Base-by-base conservation (phyloP, 2,329 filamentous ascomycete genomes). In the Diplodia intermedia region DNA sequence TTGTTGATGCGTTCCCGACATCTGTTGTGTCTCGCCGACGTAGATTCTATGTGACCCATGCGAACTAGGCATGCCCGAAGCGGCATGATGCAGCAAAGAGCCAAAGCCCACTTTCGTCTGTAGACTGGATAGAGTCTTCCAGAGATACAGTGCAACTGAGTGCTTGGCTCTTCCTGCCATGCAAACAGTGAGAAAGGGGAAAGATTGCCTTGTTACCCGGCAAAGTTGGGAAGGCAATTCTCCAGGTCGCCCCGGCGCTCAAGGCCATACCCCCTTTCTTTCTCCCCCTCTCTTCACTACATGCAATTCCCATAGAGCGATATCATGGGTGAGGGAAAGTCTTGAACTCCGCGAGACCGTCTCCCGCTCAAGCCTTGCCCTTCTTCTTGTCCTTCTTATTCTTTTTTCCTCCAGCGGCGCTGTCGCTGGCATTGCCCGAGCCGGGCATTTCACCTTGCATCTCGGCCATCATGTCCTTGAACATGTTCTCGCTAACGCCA, bases 391-490 rank as follows among this genome's bases (percentile, higher is more conserved):
- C 75, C 71, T 79, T 69, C 65, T 69, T 79, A 69, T 78, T 79
- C 67, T 77, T 77, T 68, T 75, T 77, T 15, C 69, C 68, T 36
- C 66, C 68, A 36, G 47, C 65, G 14, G 71, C 74, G 38, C 73
- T 74, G 52, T 72, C 72, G 55, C 73, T 71, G 23, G 70, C 72
- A 11, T 70, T 75, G 52, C 72, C 75, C 68, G 61, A 67, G 69
- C 73, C 73, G 33, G 69, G 71, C 65, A 75, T 72, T 69, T 79
- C 75, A 12, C 82, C 83, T 71, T 86, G 84, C 92, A 98, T 97
- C 82, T 96, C 93, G 75, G 89, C 90, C 94, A 98, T 97, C 85
- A 97, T 97, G 73, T 97, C 94, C 83, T 95, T 93, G 75, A 98
- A 89, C 70, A 97, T 88, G 76, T 98, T 97, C 79, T 99, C 95